These are phyloP conservation scores for Aegilops bicornis DNA, from an alignment of 176 grass and related monocot species.

Conservation along the genomic window DNA sequence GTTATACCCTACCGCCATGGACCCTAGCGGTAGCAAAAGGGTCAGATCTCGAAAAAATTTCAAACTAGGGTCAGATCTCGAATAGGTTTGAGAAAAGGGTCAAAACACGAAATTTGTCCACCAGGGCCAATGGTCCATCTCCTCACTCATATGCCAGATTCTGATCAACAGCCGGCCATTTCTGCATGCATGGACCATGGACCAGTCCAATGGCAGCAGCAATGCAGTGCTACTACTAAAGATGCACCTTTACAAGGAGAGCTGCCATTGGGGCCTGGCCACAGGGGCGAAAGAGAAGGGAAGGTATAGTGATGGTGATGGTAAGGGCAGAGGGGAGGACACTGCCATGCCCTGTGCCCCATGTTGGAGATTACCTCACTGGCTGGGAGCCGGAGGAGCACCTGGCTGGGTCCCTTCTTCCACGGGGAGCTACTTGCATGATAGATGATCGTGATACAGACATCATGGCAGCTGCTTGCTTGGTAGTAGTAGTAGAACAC, in stretches of 20 bases:
- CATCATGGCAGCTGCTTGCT: constrained; percentile 10
- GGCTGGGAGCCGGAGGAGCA: constrained; percentile 4
- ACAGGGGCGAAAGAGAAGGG: background rate
- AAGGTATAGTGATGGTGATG: constrained; percentile 21
- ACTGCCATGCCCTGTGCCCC: background rate
- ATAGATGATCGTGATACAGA: background rate
- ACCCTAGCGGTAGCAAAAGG: too few relatives aligned
- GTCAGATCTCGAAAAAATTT: too few relatives aligned
- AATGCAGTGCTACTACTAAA: background rate
- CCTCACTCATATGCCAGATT: background rate
- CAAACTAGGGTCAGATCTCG: too few relatives aligned
- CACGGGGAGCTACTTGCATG: background rate
- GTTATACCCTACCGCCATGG: too few relatives aligned
- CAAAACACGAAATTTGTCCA: too few relatives aligned
- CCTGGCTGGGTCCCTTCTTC: constrained; percentile 3
- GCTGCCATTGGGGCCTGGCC: background rate
- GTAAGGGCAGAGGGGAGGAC: constrained; percentile 16
- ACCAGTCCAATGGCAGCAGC: background rate
- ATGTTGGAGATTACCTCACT: constrained; percentile 21
- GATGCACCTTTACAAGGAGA: constrained; percentile 6
- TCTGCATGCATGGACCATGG: constrained; percentile 8
- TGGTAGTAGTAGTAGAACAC: constrained; percentile 7
- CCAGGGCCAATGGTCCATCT: too few relatives aligned
- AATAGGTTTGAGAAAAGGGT: too few relatives aligned
- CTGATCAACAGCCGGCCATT: background rate